Base-by-base conservation (phyloP, 1,284 basidiomycete genomes). In the Rhodotorula sp. region DNA sequence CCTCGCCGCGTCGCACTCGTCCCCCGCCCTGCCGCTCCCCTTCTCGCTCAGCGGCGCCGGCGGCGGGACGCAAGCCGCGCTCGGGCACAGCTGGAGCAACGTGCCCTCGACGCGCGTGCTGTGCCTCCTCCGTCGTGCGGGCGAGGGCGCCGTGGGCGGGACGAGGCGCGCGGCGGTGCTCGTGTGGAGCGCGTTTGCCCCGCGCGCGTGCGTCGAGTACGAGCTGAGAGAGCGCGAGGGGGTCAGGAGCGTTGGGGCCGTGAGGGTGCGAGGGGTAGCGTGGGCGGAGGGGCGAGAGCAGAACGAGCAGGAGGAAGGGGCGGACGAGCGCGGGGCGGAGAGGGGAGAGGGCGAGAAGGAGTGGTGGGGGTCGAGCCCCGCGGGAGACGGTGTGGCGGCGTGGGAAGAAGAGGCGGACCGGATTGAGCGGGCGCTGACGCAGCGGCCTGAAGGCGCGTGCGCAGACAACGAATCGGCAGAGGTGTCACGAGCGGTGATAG, bases 61-160 rank as follows among this genome's bases (percentile, higher is more conserved):
- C 12, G 92, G 93, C 79, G 34, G 34, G 34, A 34, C 34, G 34
- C 90, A 93, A 81, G 92, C 91, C 0, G 87, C 87, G 52, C 82
- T 97, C 4, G 94, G 94, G 0, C 87, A 95, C 61, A 88, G 89
- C 3, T 97, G 94, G 94, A 90, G 92, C 14, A 95, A 95, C 80
- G 89, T 91, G 73, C 84, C 97, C 70, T 94, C 94, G 74, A 85
- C 85, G 7, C 86, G 94, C 17, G 85, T 97, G 67, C 89, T 96
- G 86, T 96, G 60, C 87, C 46, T 54, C 57, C 59, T 48, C 55
- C 63, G 54, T n/a, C 61, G 57, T 21, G 46, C 16, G 45, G 64
- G 21, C 41, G 54, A 46, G 42, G 54, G 25, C 21, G 21, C 19
- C 12, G 57, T 16, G 34, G 56, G 42, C 13, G 67, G 50, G 53